A percentile compares a stretch with the other conserved stretches of the same genome.
Conservation (phyloP, 1,139 yeast species). For the Blastobotrys capitulatus region DNA sequence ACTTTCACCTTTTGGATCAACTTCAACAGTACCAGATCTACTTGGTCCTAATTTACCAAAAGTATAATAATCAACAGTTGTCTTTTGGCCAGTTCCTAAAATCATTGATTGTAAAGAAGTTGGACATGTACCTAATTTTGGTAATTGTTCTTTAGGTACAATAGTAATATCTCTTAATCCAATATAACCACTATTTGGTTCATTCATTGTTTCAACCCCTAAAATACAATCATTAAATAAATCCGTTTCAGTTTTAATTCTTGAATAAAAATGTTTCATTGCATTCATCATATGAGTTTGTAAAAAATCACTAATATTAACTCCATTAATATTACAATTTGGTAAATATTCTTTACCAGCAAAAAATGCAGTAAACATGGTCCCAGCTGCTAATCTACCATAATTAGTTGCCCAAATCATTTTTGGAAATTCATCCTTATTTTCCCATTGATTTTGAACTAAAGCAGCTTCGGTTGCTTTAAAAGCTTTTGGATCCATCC, state of each 20-base stretch:
- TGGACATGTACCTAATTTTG: conserved; percentile 31
- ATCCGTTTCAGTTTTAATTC: conserved; percentile 47
- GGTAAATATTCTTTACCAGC: conserved; percentile 71
- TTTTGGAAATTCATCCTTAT: conserved; percentile 54
- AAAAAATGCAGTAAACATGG: conserved; percentile 83
- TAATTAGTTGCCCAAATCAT: conserved; percentile 96
- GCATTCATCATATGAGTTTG: conserved; percentile 58
- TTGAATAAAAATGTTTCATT: conserved; percentile 46
- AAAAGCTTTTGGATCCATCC: conserved; percentile 72
- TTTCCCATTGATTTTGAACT: conserved; percentile 50
- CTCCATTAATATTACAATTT: conserved; percentile 56
- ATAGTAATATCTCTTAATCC: conserved; percentile 29
- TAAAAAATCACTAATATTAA: conserved; percentile 67
- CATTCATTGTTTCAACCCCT: conserved; percentile 79
- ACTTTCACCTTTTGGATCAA: conserved; percentile 61
- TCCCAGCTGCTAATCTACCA: conserved; percentile 63
- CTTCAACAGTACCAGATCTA: conserved; percentile 46
- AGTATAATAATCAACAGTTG: conserved; percentile 59
- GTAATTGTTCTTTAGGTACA: conserved; percentile 30
- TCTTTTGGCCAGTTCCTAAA: conserved; percentile 69
- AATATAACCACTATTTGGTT: conserved; percentile 44
- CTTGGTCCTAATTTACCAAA: conserved; percentile 71
- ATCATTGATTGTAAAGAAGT: conserved; percentile 32
- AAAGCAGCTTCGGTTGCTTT: conserved; percentile 66
- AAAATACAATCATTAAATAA: conserved; percentile 49